Evolutionary conservation across 768 basidiomycete species (phyloP), one percentile per base, ranked within the genome.

Genomic region (Pisolithus microcarpus): DNA sequence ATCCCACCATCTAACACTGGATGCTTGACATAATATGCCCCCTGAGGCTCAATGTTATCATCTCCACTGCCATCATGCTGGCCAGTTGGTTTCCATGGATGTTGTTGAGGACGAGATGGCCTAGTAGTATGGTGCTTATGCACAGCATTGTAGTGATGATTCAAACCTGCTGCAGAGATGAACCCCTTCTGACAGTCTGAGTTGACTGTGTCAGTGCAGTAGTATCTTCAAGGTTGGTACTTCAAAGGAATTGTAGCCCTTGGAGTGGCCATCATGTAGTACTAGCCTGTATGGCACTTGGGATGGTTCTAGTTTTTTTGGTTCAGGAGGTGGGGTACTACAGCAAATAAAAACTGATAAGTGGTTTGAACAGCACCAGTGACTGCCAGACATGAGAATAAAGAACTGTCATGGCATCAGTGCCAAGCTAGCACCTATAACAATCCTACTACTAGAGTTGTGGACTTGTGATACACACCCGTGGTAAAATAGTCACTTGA

Each of bases 1-100:
- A 28, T 24, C 24, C 34, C 37, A 45, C 50, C 43, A 51, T 51
- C 43, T 21, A 51, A 43, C 26, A 51, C 31, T 21, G 50, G 50
- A 51, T 51, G 43, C 24, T 11, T 21, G n/a, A 36, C 45, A 28
- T 34, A 51, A 38, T 37, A 51, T 30, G 50, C 13, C 21, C 43
- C 50, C 34, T 45, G 26, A 51, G 42, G 50, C 26, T 21, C 30
- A n/a, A 42, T 16, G 16, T 50, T 19, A 9, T 48, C 46, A 37
- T 28, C 30, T 24, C 38, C 46, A 37, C n/a, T 48, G 19, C 11
- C 46, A 23, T 48, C 13, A 48, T 21, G 46, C 38, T 23, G n/a
- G 21, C 44, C n/a, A 31, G 21, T 46, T 24, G 21, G n/a, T 28
- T 28, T 30, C 21, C 23, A 30, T 46, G 21, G 15, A 50, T 50